Percentiles rank a stretch among this genome's conserved stretches.
Conservation (phyloP, 169 alveolate genomes). For the Haemoproteus tartakovskyi region DNA sequence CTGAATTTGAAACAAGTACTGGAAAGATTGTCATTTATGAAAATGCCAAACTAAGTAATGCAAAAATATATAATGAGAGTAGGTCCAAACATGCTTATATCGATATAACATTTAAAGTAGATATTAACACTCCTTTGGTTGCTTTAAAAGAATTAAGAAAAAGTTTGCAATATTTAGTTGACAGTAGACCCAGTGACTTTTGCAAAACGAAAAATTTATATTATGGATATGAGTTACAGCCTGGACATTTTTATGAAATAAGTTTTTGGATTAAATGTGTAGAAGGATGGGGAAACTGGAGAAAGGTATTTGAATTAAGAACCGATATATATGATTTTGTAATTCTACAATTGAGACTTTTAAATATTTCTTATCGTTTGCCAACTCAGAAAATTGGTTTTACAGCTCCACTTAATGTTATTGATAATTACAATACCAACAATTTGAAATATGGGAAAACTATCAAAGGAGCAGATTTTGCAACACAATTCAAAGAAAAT, state of each 20-base stretch:
- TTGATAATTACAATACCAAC: no score
- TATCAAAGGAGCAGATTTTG: no score
- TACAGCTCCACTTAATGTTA: constrained; percentile 68
- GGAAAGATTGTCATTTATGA: constrained; percentile 82
- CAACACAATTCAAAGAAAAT: no score
- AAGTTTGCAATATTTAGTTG: constrained; percentile 72
- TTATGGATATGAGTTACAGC: constrained; percentile 75
- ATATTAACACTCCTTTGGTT: constrained; percentile 79
- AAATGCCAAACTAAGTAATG: constrained; percentile 79
- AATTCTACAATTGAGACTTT: constrained; percentile 67
- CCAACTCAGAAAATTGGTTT: constrained; percentile 76
- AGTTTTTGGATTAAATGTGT: constrained; percentile 79
- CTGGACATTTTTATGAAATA: constrained; percentile 80
- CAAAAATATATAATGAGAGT: constrained; percentile 83
- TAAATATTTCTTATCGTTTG: constrained; percentile 67
- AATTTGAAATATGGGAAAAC: no score
- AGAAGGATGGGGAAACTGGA: constrained; percentile 83
- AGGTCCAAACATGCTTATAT: constrained; percentile 80
- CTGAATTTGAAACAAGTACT: constrained; percentile 81
- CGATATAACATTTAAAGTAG: constrained; percentile 75
- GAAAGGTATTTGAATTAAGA: constrained; percentile 72
- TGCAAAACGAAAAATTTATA: constrained; percentile 75
- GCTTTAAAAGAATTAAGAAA: constrained; percentile 76
- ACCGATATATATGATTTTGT: constrained; percentile 74
- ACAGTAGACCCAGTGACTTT: constrained; percentile 83